Conservation (phyloP, 148 eudicot species). For the Vaccinium macrocarpon region DNA sequence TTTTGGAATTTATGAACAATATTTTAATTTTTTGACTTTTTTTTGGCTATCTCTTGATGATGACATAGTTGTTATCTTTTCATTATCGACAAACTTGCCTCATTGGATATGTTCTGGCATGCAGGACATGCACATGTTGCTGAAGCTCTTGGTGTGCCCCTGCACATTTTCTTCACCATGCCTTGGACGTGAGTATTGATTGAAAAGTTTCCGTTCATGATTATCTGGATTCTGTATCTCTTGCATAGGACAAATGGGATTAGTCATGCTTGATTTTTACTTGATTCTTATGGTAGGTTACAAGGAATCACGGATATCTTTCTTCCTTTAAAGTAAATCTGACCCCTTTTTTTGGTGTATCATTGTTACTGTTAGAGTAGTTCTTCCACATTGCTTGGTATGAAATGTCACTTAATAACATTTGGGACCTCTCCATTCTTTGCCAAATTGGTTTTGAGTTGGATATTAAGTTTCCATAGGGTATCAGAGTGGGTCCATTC, state of each 20-base stretch:
- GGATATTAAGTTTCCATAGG: too few species aligned
- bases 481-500: too few species aligned
- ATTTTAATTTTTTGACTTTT: background rate
- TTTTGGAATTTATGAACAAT: background rate
- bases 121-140: slow-evolving; percentile 95
- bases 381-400: too few species aligned
- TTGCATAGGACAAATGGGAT: background rate
- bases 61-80: background rate
- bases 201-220: slow-evolving; percentile 9
- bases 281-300: background rate
- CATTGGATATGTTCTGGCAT: slow-evolving; percentile 19
- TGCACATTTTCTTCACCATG: slow-evolving; percentile 92
- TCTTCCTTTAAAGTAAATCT: background rate
- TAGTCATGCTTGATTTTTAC: background rate
- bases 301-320: background rate
- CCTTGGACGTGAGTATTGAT: slow-evolving; percentile 89
- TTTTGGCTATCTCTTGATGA: background rate
- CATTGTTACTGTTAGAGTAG: background rate
- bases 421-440: too few species aligned
- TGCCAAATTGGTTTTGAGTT: too few species aligned
- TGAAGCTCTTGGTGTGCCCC: slow-evolving; percentile 92
- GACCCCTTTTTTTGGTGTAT: background rate
- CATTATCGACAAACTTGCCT: background rate
- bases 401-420: too few species aligned
- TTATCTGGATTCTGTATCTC: slow-evolving; percentile 13